Evolutionary conservation across 306 rosid species (phyloP).

Genomic region (Glycyrrhiza uralensis): DNA sequence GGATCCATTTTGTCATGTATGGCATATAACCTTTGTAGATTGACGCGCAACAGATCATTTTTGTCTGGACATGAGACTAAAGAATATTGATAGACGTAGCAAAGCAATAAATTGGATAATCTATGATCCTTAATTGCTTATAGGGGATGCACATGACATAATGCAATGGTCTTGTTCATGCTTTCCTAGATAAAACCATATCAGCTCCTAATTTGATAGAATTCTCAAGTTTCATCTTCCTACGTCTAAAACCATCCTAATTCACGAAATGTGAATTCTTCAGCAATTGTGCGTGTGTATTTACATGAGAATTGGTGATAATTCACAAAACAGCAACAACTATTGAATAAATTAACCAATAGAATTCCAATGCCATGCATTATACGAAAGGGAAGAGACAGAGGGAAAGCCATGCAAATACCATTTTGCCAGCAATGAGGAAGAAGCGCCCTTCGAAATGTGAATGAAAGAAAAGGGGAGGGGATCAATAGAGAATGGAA

Average conservation of each 20-base stretch:
- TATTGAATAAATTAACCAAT: background rate
- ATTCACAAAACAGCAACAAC: background rate
- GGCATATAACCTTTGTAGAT: background rate
- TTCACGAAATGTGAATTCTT: background rate
- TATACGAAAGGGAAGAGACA: background rate
- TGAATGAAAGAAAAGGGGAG: slow-evolving; percentile 28
- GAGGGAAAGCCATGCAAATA: slow-evolving; percentile 18
- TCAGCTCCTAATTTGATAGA: background rate
- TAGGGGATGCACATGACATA: background rate
- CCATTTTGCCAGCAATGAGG: slow-evolving; percentile 76
- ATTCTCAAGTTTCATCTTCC: too few relatives aligned
- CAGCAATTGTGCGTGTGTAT: background rate
- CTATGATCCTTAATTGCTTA: background rate
- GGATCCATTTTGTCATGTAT: too few relatives aligned
- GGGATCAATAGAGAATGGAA: slow-evolving; percentile 40
- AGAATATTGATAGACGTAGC: background rate
- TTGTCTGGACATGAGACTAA: too few relatives aligned
- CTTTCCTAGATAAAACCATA: background rate
- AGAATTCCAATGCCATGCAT: background rate
- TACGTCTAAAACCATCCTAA: background rate
- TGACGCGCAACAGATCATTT: background rate
- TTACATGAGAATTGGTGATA: background rate
- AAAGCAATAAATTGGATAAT: background rate
- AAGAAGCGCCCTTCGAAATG: slow-evolving; percentile 55
- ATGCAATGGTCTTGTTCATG: background rate